A percentile compares a stretch with the other conserved stretches of the same genome.
phyloP scores from a whole-genome alignment of 108 stramenopile genomes.

The Cylindrotheca closterium region DNA sequence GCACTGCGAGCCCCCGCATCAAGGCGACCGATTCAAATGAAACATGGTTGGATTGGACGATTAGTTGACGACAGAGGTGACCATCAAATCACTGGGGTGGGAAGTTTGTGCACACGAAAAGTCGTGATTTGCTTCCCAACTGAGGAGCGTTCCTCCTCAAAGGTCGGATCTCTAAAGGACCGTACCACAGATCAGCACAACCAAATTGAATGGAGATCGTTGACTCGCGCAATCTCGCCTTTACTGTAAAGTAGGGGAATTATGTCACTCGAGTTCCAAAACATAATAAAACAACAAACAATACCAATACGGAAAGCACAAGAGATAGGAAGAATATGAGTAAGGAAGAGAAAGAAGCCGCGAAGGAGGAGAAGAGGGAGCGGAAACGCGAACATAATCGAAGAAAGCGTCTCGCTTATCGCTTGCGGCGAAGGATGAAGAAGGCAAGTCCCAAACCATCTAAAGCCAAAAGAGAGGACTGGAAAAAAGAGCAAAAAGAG shows the following conservation, averaged over 20 bases:
- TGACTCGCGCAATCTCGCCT: constrained; percentile 1
- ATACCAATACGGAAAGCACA: not conserved
- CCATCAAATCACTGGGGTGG: too few species aligned
- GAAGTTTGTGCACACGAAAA: not conserved
- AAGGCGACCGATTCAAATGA: not conserved
- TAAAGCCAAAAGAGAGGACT: not conserved
- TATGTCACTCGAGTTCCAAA: not conserved
- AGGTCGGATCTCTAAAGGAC: constrained; percentile 1
- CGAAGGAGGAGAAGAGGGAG: not conserved
- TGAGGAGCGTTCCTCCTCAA: not conserved
- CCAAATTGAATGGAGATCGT: not conserved
- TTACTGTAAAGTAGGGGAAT: not conserved
- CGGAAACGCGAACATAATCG: not conserved
- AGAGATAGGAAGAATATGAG: not conserved
- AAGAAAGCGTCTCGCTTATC: not conserved
- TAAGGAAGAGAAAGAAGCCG: not conserved
- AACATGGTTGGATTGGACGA: not conserved
- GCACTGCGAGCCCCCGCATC: constrained; percentile 1
- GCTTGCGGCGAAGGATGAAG: not conserved
- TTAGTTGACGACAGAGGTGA: not conserved
- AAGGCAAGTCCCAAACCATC: not conserved
- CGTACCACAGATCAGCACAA: not conserved
- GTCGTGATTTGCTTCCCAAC: not conserved
- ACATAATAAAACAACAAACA: not conserved
- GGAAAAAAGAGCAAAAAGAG: not conserved